Base-by-base conservation (phyloP, 768 basidiomycete species). In the Leccinellum luteum region DNA sequence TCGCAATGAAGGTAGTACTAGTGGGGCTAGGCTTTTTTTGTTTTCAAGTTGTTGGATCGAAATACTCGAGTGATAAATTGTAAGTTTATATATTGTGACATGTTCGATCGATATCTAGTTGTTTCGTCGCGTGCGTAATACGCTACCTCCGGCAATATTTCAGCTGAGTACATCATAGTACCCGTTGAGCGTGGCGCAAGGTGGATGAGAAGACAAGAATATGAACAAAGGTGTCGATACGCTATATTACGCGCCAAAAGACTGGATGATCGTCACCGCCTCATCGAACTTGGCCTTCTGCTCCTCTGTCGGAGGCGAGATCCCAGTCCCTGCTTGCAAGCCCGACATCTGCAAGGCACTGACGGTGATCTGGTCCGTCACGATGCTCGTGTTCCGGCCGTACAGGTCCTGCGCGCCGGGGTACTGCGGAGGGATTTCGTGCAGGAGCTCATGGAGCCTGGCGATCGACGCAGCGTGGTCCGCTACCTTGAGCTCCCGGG, bases 401-500 rank as follows among this genome's bases (percentile, higher is more conserved):
- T 92, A 92, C 53, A 91, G 85, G 65, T 92, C 89, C 69, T 87
- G 75, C 47, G 81, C 83, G 2, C 85, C 86, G 0, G 80, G 79
- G 31, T 68, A 63, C 47, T 69, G 68, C 8, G 30, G 10, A 3
- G 66, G 69, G 41, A 28, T 84, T 81, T 1, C 63, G 48, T 65
- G 84, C 83, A 92, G 71, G 69, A 91, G 86, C 5, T 21, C 47
- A 35, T 85, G 74, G 31, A 92, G 77, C 65, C 86, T 14, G 19
- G 25, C 10, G 23, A 66, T 48, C 3, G 38, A n/a, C 0, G 32
- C 21, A 23, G 13, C 10, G 32, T 66, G 45, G 12, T 66, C 64
- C 1, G 48, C 53, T 9, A 68, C 30, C 13, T 35, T 73, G 70
- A 91, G 88, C 13, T 34, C 54, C 49, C 84, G 74, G 19, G 88